Evolutionary conservation across 352 stramenopile genomes (phyloP), one percentile per base, ranked within the genome.

Genomic region (Saprolegnia parasitica): DNA sequence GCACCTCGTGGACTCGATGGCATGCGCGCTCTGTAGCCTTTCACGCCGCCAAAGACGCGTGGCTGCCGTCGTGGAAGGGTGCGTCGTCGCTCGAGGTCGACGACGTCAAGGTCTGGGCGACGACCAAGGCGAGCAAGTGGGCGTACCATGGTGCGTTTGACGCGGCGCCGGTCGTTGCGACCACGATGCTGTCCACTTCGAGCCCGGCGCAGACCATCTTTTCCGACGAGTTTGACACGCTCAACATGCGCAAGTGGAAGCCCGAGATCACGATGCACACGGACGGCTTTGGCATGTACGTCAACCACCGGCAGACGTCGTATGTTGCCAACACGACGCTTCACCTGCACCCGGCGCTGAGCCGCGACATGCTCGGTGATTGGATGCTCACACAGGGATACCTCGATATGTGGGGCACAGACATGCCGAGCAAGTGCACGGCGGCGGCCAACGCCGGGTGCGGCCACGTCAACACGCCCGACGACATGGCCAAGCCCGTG

Each of bases 61-160:
- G 73, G 73, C 63, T 40, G 37, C 63, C 50, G 23, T 78, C 72
- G 5, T 80, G 75, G 75, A 68, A 55, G 21, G 61, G 65, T 13
- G 61, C 49, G 26, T 54, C 73, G 11, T 58, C 74, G 37, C 26
- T 77, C 26, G 66, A 40, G 32, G 29, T 68, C 63, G 29, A 71
- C 37, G 35, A 67, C 63, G 52, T 77, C 21, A 71, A 66, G 35
- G 72, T 77, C 20, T 77, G 72, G 72, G 58, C 58, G 0, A 67
- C 58, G 58, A 55, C 29, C 6, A 18, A 21, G 5, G 42, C 58
- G 11, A 67, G 58, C 26, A 54, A 20, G 10, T 67, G 58, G 58
- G 42, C 58, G 37, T 67, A 67, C 13, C 58, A 67, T 21, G 58
- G 58, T 20, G 37, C 58, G 11, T 67, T 67, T 56, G 58, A 56